A percentile compares a stretch with the other conserved stretches of the same genome.
phyloP scores from a whole-genome alignment of 1,284 basidiomycete genomes.

The Cutaneotrichosporon sp. region DNA sequence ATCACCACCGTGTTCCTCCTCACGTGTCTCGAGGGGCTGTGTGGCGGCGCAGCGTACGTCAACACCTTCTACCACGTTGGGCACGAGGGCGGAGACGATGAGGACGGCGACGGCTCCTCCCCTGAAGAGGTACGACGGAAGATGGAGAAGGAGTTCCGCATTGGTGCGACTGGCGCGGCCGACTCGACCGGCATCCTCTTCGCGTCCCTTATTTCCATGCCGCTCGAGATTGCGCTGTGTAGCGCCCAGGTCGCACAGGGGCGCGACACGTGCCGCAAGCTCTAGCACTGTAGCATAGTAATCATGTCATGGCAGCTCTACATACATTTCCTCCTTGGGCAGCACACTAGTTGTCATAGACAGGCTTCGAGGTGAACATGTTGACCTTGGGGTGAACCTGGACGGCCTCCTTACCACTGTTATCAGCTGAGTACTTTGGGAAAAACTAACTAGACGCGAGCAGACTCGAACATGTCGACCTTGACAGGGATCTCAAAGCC shows the following conservation, averaged over 20 bases:
- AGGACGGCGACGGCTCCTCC: conserved; percentile 56
- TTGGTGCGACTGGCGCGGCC: conserved; percentile 71
- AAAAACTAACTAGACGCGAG: conserved; percentile 50
- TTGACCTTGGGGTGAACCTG: conserved; percentile 41
- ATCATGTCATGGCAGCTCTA: conserved; percentile 6
- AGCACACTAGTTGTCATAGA: conserved; percentile 34
- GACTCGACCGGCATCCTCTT: conserved; percentile 64
- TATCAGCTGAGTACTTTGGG: background rate
- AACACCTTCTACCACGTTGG: conserved; percentile 84
- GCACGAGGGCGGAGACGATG: conserved; percentile 58
- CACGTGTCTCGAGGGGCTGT: conserved; percentile 79
- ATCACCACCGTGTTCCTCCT: conserved; percentile 71
- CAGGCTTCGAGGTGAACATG: conserved; percentile 52
- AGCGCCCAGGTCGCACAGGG: conserved; percentile 69
- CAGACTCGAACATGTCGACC: conserved; percentile 54
- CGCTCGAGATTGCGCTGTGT: conserved; percentile 78
- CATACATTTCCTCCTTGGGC: background rate
- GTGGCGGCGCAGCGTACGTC: conserved; percentile 89
- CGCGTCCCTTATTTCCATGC: conserved; percentile 75
- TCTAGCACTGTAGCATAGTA: conserved; percentile 53
- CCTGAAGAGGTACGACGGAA: conserved; percentile 34
- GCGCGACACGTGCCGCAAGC: conserved; percentile 67
- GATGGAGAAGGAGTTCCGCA: conserved; percentile 77
- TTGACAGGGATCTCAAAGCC: conserved; percentile 57
- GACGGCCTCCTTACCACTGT: conserved; percentile 43